These are phyloP conservation scores for Komagataella pastoris DNA, from an alignment of 805 yeast species.

Conservation along the genomic window DNA sequence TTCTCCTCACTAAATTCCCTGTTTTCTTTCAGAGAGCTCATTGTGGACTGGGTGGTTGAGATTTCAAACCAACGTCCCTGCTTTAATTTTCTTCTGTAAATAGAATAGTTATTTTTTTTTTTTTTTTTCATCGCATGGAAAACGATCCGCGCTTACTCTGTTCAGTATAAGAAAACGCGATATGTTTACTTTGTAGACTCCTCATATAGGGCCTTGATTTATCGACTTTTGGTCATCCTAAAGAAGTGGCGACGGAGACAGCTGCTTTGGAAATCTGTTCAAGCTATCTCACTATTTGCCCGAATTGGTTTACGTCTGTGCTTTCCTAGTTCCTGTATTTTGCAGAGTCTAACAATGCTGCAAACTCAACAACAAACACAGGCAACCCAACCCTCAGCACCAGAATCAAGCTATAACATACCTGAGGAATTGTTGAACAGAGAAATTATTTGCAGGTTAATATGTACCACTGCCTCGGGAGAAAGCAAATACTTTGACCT, in stretches of 20 bases:
- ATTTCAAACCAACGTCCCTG: too few species aligned
- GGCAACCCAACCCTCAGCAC: conserved; percentile 22
- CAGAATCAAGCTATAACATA: conserved; percentile 12
- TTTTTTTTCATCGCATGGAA: background rate
- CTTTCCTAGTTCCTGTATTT: background rate
- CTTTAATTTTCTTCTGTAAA: background rate
- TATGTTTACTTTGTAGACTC: too few species aligned
- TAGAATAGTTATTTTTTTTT: background rate
- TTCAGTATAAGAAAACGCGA: background rate
- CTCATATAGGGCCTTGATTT: too few species aligned
- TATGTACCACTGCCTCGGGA: conserved; percentile 14
- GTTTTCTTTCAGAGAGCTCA: too few species aligned
- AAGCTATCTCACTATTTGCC: background rate
- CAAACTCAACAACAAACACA: conserved; percentile 13
- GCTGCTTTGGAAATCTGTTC: background rate
- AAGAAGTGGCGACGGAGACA: background rate
- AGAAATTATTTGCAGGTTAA: conserved; percentile 19
- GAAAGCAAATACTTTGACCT: conserved; percentile 17
- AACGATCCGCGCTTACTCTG: background rate
- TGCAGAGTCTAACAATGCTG: background rate
- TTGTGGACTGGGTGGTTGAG: too few species aligned
- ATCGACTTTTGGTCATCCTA: background rate
- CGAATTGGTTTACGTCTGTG: background rate
- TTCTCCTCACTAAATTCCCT: background rate
- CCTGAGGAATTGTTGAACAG: conserved; percentile 13